These are phyloP conservation scores for Thalassia testudinum DNA, from an alignment of 116 monocot species.

Conservation along the genomic window DNA sequence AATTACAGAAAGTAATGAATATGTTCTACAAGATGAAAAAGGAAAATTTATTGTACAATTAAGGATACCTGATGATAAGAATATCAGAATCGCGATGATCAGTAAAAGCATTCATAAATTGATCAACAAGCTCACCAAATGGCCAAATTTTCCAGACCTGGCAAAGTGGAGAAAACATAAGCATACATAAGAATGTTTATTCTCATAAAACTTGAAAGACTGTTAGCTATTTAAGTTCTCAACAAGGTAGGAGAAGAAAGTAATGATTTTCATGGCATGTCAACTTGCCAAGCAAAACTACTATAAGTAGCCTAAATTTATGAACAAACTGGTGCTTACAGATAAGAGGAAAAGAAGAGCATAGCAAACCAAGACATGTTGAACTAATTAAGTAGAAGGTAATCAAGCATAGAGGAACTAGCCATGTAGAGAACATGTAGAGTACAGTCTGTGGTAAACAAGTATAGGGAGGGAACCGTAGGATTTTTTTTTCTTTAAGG, in stretches of 20 bases:
- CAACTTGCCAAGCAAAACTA: too few relatives aligned
- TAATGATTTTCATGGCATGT: too few relatives aligned
- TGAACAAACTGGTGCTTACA: too few relatives aligned
- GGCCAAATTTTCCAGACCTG: constrained; percentile 96
- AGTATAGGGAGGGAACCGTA: too few relatives aligned
- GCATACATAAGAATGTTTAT: background rate
- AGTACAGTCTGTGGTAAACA: too few relatives aligned
- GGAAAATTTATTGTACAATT: background rate
- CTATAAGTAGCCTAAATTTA: too few relatives aligned
- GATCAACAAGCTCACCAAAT: constrained; percentile 61
- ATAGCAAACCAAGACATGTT: too few relatives aligned
- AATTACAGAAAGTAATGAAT: background rate
- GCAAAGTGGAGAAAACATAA: background rate
- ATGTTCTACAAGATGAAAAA: background rate
- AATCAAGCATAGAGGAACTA: too few relatives aligned
- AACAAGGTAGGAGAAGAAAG: background rate
- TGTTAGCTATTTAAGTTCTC: background rate
- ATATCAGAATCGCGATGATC: constrained; percentile 98
- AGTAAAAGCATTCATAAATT: constrained; percentile 98
- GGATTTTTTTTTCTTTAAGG: too few relatives aligned
- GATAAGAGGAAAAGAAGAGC: too few relatives aligned
- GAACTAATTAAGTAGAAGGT: too few relatives aligned
- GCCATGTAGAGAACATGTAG: too few relatives aligned
- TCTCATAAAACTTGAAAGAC: background rate
- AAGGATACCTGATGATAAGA: constrained; percentile 77